phyloP scores from a whole-genome alignment of 2,329 filamentous ascomycete genomes.

The Stagonosporopsis chrysanthemi region DNA sequence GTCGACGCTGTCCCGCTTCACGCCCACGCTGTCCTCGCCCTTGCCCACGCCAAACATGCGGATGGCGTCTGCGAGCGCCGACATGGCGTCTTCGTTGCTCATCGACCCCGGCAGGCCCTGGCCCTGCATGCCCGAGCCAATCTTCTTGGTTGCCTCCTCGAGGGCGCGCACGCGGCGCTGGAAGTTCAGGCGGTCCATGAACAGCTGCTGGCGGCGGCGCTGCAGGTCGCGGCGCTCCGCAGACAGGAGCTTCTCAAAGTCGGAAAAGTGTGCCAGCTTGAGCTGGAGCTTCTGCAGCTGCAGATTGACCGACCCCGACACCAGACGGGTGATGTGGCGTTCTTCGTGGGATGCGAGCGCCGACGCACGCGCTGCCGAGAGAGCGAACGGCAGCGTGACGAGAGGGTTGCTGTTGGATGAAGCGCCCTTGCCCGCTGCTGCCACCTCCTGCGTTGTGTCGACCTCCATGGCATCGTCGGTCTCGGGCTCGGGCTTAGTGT shows the following conservation, averaged over 20 bases:
- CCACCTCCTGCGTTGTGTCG: constrained; percentile 57
- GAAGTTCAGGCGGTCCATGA: constrained; percentile 89
- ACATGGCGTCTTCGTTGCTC: constrained; percentile 44
- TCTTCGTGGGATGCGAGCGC: constrained; percentile 95
- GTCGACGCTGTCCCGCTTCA: constrained; percentile 40
- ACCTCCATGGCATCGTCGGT: constrained; percentile 66
- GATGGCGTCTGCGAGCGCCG: constrained; percentile 46
- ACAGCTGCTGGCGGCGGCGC: constrained; percentile 88
- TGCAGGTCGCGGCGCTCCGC: constrained; percentile 93
- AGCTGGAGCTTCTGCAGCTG: constrained; percentile 95
- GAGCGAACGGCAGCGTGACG: constrained; percentile 82
- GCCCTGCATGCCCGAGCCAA: constrained; percentile 38
- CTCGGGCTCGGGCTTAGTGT: constrained; percentile 63
- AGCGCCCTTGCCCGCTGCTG: constrained; percentile 38
- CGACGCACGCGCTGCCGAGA: constrained; percentile 83
- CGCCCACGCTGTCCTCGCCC: constrained; percentile 46
- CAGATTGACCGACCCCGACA: constrained; percentile 90
- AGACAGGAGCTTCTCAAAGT: constrained; percentile 91
- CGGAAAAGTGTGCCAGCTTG: constrained; percentile 94
- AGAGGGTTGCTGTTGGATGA: constrained; percentile 52
- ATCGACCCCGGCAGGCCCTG: constrained; percentile 43
- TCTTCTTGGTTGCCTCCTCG: constrained; percentile 73
- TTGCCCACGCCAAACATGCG: constrained; percentile 46
- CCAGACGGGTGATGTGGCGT: constrained; percentile 91
- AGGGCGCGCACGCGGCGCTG: constrained; percentile 85